A percentile compares a stretch with the other conserved stretches of the same genome.
Conservation (phyloP, 179 eudicot genomes). For the Camellia oleifera region DNA sequence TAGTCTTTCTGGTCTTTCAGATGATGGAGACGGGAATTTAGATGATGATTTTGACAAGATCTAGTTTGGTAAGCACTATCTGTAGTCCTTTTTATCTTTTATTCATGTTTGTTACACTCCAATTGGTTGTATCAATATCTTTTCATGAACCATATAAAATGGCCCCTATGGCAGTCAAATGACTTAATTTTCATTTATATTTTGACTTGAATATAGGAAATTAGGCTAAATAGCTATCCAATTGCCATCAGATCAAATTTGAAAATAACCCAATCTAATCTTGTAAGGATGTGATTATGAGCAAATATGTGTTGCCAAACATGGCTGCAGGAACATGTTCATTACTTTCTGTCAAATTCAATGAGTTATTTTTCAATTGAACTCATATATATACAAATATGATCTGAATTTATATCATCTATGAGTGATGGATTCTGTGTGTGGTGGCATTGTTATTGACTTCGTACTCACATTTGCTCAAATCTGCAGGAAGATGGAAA, state of each 20-base stretch:
- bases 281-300: neutral
- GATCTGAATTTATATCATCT: neutral
- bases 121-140: neutral
- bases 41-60: slow-evolving; percentile 49
- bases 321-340: neutral
- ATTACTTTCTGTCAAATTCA: neutral
- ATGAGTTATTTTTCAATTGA: no score
- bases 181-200: neutral
- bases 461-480: neutral
- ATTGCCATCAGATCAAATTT: neutral
- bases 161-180: neutral
- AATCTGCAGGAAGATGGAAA: slow-evolving; percentile 10
- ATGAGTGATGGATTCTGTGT: neutral
- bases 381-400: no score
- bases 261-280: neutral
- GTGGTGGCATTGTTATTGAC: neutral
- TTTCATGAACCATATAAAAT: neutral
- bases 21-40: slow-evolving; percentile 48
- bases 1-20: slow-evolving; percentile 37
- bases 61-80: slow-evolving; percentile 56
- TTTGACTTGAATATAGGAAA: neutral
- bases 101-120: neutral
- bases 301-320: neutral
- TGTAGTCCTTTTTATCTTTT: neutral
- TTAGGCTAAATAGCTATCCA: neutral